Evolutionary conservation across 495 filamentous ascomycete genomes (phyloP).

Genomic region (Oidiodendron maius): DNA sequence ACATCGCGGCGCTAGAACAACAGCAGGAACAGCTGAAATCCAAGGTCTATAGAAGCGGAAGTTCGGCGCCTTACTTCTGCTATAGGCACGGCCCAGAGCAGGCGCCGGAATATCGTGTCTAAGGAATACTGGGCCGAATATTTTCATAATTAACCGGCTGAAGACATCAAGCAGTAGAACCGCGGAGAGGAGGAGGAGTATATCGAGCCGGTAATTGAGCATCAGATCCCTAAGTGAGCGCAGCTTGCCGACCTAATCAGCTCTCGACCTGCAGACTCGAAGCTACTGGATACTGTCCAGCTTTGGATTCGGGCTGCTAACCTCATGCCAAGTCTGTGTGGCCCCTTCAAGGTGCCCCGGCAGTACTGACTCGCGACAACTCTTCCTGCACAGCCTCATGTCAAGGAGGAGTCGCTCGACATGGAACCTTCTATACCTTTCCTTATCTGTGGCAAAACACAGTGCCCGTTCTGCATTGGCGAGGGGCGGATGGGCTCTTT

Average conservation of each 20-base stretch:
- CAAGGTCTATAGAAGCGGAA: not conserved
- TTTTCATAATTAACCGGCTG: conserved; percentile 10
- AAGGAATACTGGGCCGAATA: conserved; percentile 19
- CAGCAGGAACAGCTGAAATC: conserved; percentile 18
- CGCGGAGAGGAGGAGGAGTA: conserved; percentile 16
- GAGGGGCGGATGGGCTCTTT: no score
- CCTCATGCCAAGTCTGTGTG: conserved; percentile 12
- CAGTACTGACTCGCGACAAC: conserved; percentile 3
- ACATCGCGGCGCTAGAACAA: conserved; percentile 15
- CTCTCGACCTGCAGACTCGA: conserved; percentile 6
- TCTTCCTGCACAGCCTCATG: not conserved
- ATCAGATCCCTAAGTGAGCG: conserved; percentile 18
- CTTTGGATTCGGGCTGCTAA: conserved; percentile 8
- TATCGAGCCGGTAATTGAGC: conserved; percentile 14
- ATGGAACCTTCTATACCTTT: no score
- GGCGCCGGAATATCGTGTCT: conserved; percentile 14
- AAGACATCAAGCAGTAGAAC: conserved; percentile 25
- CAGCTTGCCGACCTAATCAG: conserved; percentile 17
- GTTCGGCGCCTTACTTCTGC: conserved; percentile 7
- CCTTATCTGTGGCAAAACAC: no score
- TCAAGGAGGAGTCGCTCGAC: conserved; percentile 5
- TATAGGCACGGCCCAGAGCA: conserved; percentile 4
- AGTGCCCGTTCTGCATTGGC: no score
- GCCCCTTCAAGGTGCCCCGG: conserved; percentile 7
- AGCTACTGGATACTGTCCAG: conserved; percentile 2